Evolutionary conservation across 192 early-diverging fungal genomes (phyloP), one percentile per base, ranked within the genome.

Genomic region (Coemansia sp.): DNA sequence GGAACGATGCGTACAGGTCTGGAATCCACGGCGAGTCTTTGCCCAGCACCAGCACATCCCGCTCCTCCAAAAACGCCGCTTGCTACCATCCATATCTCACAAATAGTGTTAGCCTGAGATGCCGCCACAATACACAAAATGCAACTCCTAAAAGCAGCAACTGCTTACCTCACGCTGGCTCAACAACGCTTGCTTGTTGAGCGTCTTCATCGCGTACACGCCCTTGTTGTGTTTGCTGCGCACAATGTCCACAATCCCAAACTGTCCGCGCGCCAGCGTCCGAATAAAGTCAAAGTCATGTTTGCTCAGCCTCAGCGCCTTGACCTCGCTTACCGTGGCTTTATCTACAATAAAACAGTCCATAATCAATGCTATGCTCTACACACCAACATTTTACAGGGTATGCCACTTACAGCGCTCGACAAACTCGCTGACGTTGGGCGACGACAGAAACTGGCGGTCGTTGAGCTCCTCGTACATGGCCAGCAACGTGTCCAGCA

Each of bases 41-140:
- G 65, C 74, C 64, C 71, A 90, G 84, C 28, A 95, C 94, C 9
- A 99, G 84, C 20, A 99, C 89, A 82, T 99, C 97, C 50, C 97
- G 88, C 79, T 99, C 97, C 65, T 95, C 93, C 87, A 95, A 89
- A 54, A 93, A 95, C 64, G 92, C 89, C 7, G 88, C 88, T 61
- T 92, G 90, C 92, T 93, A 83, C 42, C 46, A 15, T 48, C 1
- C 31, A 31, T 8, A 31, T 6, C 5, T 31, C 31, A 8, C 31
- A 31, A 31, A 26, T 26, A 31, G 31, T 31, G 31, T 31, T 31
- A 31, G 31, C 31, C 6, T 31, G 31, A 31, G 31, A 31, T 6
- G 5, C 31, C 31, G 31, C 31, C 31, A 31, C 31, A 31, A 31
- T 31, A 31, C 31, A 31, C 31, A 31, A 8, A 31, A 31, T 31